Evolutionary conservation across 345 rosid species (phyloP), one percentile per base, ranked within the genome.

Genomic region (Citrus reticulata): DNA sequence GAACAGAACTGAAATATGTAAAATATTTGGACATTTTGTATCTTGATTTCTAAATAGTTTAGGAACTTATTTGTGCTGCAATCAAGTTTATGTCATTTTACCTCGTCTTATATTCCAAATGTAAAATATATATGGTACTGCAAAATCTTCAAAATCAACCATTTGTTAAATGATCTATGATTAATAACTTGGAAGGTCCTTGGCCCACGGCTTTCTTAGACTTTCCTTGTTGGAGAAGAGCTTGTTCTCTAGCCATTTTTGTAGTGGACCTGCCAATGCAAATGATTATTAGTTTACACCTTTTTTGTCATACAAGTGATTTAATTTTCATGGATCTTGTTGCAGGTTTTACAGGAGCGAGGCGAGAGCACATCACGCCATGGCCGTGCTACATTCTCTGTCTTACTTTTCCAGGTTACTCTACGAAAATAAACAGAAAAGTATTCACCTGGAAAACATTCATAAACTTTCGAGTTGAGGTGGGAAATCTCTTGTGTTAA

Each of bases 311-410:
- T 69, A 69, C 40, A 57, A 72, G 76, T 62, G 74, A 72, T 70
- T 68, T 79, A 58, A 80, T 67, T 58, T 66, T 77, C 17, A 39
- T 60, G 63, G 69, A 39, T 40, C 59, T 81, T 22, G 65, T 74
- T 86, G 78, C 90, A 96, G 99, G 99, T 96, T 77, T 90, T 96
- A 86, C 99, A 93, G 79, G 99, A 96, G 86, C 89, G 99, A 66
- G 97, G 98, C 70, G 99, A 96, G 90, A 96, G 98, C 85, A 96
- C 98, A 81, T 96, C 98, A 8, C 97, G 97, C 66, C 99, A 96
- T 93, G 99, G 99, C 68, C 98, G 99, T 49, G 99, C 99, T 76
- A 90, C 99, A 80, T 94, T 96, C 86, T 96, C 98, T 57, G 99
- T 94, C 86, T 85, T 96, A 85, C 97, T 96, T 71, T 96, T 96